Evolutionary conservation across 805 yeast species (phyloP), one percentile per base, ranked within the genome.

Genomic region (Cyberlindnera mrakii): DNA sequence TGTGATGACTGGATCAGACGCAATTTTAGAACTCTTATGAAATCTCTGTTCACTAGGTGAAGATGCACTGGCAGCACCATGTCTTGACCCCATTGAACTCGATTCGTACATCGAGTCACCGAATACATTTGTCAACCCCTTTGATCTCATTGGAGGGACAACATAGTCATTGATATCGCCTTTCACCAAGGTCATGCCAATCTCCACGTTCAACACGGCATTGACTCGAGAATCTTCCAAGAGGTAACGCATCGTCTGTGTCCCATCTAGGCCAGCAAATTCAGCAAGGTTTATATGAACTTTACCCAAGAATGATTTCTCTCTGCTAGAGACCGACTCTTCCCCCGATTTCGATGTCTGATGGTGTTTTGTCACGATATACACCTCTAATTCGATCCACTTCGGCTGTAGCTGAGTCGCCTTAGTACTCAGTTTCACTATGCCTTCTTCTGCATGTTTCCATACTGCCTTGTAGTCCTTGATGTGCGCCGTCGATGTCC

Each of bases 161-260:
- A 66, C 42, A 58, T 70, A 49, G 66, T 78, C 53, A 45, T 65
- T 42, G 50, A 70, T 52, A 54, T 70, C 54, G n/a, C 76, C 77
- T 51, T 71, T 63, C 30, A 66, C 50, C 35, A 69, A 55, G 34
- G 67, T 70, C 51, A 85, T 61, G 5, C 68, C 67, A n/a, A 85
- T 65, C 2, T 81, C 71, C 34, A 87, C 47, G 46, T 74, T 80
- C 33, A 84, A 62, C n/a, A 87, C 83, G 3, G 95, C 82, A 60
- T 91, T 91, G 16, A 91, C 78, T 51, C 87, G 86, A 2, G 95
- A 83, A 23, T 86, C 75, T 53, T 82, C 82, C 31, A 91, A 67
- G 35, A 91, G 64, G 53, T 84, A 88, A 48, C 85, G 70, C 48
- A 82, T 71, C 2, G 81, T 68, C 4, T 48, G 45, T 41, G 72